Conservation (phyloP, 2,329 filamentous ascomycete species). For the Monosporascus sp. region DNA sequence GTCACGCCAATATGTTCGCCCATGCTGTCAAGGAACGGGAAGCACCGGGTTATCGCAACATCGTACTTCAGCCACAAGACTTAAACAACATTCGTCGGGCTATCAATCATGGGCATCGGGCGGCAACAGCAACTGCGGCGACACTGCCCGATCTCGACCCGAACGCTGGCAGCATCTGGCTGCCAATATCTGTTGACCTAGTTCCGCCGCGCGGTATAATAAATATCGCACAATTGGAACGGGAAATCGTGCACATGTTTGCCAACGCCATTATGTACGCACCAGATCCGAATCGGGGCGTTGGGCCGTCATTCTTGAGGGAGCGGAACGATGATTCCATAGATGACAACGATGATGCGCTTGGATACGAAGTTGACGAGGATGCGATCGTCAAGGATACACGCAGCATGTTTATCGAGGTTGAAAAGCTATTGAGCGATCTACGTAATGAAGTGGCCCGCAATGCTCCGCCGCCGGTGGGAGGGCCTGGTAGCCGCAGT, state of each 20-base stretch:
- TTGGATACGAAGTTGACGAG: slow-evolving; percentile 67
- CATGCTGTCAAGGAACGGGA: slow-evolving; percentile 69
- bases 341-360: slow-evolving; percentile 33
- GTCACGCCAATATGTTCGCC: slow-evolving; percentile 74
- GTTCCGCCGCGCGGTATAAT: slow-evolving; percentile 85
- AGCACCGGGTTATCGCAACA: slow-evolving; percentile 68
- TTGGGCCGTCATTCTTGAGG: slow-evolving; percentile 56
- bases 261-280: slow-evolving; percentile 99
- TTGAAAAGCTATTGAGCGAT: slow-evolving; percentile 71
- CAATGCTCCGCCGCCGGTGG: slow-evolving; percentile 31
- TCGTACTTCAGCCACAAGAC: slow-evolving; percentile 71
- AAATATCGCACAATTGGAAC: slow-evolving; percentile 87
- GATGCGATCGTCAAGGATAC: slow-evolving; percentile 85
- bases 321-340: slow-evolving; percentile 28
- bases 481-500: slow-evolving; percentile 22
- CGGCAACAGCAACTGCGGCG: slow-evolving; percentile 54
- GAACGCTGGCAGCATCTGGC: slow-evolving; percentile 50
- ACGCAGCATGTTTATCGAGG: slow-evolving; percentile 81
- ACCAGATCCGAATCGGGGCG: slow-evolving; percentile 68
- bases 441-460: slow-evolving; percentile 65
- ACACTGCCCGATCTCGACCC: slow-evolving; percentile 57
- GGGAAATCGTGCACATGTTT: slow-evolving; percentile 93
- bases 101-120: slow-evolving; percentile 67
- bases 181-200: slow-evolving; percentile 70
- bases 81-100: slow-evolving; percentile 72